Evolutionary conservation across 2,329 filamentous ascomycete species (phyloP).

Genomic region (Arthrobotrys conoides): DNA sequence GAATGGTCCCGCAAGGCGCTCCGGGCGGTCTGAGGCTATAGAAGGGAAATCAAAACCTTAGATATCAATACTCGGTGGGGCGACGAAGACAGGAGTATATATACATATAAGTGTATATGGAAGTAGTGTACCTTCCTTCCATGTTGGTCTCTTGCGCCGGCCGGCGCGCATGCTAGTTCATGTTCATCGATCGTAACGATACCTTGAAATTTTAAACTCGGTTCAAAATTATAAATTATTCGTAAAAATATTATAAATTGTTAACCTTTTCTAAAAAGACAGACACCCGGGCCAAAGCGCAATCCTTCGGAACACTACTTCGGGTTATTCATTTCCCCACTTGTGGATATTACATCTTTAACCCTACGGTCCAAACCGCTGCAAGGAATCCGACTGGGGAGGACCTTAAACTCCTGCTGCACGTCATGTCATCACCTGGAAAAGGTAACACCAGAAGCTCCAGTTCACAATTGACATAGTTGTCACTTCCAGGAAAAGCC

Average conservation of each 20-base stretch:
- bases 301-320: conserved; percentile 23
- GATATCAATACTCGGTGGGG: neutral
- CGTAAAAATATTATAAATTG: conserved; percentile 31
- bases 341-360: neutral
- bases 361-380: conserved; percentile 17
- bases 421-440: conserved; percentile 40
- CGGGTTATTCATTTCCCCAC: conserved; percentile 38
- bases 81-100: conserved; percentile 9
- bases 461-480: neutral
- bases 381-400: neutral
- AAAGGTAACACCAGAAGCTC: conserved; percentile 15
- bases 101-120: neutral
- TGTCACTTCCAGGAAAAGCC: conserved; percentile 26
- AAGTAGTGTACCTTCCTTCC: neutral
- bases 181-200: conserved; percentile 49
- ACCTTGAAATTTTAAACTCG: neutral
- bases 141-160: conserved; percentile 7
- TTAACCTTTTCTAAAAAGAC: conserved; percentile 4
- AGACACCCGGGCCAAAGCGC: conserved; percentile 5
- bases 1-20: neutral
- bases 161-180: conserved; percentile 9
- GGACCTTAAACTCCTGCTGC: neutral
- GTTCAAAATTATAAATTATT: conserved; percentile 1
- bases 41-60: neutral
- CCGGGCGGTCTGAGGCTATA: neutral